A percentile compares a stretch with the other conserved stretches of the same genome.
These are phyloP conservation scores for Aphanomyces euteiches DNA, from an alignment of 352 stramenopile species.

Conservation along the genomic window DNA sequence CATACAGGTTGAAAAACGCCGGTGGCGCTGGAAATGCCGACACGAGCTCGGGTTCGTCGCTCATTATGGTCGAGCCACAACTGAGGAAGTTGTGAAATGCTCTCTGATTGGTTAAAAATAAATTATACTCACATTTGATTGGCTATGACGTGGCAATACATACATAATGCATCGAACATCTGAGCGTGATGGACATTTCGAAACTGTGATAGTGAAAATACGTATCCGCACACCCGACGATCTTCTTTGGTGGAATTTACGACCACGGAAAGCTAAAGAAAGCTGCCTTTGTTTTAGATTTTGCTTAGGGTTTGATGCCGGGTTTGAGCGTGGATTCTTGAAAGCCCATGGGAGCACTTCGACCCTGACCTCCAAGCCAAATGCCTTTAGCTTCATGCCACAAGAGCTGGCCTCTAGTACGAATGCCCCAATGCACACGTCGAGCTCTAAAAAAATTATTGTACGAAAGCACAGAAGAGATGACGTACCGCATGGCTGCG, in stretches of 20 bases:
- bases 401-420: slow-evolving; percentile 14
- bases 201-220: background rate
- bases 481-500: slow-evolving; percentile 1
- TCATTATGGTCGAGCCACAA: background rate
- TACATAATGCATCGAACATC: background rate
- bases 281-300: background rate
- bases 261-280: too few relatives aligned
- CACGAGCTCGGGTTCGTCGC: slow-evolving; percentile 72
- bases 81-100: background rate
- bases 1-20: slow-evolving; percentile 73
- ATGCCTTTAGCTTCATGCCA: background rate
- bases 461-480: too few relatives aligned
- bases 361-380: slow-evolving; percentile 20
- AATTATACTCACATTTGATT: background rate
- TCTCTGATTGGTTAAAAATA: slow-evolving; percentile 4
- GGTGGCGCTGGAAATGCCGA: slow-evolving; percentile 77
- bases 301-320: background rate
- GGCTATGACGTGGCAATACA: background rate
- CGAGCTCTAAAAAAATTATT: background rate
- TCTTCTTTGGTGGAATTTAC: too few relatives aligned
- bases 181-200: background rate
- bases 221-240: too few relatives aligned
- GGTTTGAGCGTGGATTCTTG: slow-evolving; percentile 17
- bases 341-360: background rate
- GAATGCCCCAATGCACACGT: slow-evolving; percentile 25